Conservation (phyloP, 2,329 filamentous ascomycete species). For the Alternaria hordeiaustralica region DNA sequence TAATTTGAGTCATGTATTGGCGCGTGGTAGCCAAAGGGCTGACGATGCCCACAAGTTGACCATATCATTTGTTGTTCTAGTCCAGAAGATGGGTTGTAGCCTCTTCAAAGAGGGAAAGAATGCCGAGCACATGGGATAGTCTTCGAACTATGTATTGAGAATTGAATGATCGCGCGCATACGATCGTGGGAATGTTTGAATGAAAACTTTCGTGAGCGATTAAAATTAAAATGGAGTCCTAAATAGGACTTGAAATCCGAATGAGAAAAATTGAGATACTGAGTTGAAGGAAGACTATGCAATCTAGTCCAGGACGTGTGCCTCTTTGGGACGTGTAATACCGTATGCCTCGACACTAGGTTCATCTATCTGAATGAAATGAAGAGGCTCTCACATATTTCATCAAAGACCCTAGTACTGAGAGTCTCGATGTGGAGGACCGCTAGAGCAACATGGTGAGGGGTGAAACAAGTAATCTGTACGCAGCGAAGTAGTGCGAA, state of each 20-base stretch:
- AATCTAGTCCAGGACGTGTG: neutral
- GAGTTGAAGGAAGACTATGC: neutral
- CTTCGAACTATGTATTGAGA: too few species aligned
- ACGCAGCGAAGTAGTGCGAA: neutral
- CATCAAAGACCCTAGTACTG: neutral
- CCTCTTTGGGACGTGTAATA: neutral
- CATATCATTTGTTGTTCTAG: neutral
- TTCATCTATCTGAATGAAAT: neutral
- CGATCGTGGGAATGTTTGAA: accelerated
- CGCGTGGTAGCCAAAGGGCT: neutral
- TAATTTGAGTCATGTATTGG: neutral
- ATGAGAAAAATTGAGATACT: neutral
- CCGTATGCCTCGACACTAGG: too few species aligned
- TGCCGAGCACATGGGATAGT: neutral
- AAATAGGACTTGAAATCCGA: neutral
- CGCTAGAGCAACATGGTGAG: neutral
- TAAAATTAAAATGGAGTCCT: accelerated
- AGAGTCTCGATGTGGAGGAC: neutral
- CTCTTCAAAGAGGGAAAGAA: neutral
- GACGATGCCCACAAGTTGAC: neutral
- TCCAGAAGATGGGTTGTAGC: accelerated
- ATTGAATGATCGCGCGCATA: neutral
- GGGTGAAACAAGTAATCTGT: neutral
- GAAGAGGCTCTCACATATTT: neutral
- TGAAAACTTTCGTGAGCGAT: neutral